A percentile compares a stretch with the other conserved stretches of the same genome.
phyloP scores from a whole-genome alignment of 352 stramenopile genomes.

The Phytophthora aleatoria region DNA sequence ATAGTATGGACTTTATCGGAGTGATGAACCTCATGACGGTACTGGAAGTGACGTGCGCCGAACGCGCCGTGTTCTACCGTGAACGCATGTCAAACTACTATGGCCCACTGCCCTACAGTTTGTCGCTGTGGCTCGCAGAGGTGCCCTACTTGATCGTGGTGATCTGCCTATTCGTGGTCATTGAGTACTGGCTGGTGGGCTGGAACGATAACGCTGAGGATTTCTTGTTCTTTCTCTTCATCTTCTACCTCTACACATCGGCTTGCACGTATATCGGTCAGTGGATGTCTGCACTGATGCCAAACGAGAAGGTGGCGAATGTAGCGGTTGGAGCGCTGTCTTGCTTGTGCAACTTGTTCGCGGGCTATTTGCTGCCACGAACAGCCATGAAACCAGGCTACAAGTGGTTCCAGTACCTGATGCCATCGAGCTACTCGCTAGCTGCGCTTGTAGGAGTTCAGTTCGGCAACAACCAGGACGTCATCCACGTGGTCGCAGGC shows the following conservation, averaged over 20 bases:
- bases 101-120: constrained; percentile 60
- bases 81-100: constrained; percentile 81
- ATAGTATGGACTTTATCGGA: constrained; percentile 72
- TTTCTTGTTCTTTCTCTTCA: constrained; percentile 49
- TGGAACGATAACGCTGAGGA: constrained; percentile 37
- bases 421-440: constrained; percentile 65
- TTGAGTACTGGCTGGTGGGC: constrained; percentile 74
- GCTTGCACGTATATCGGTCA: constrained; percentile 69
- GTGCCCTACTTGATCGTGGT: constrained; percentile 66
- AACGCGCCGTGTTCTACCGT: constrained; percentile 62
- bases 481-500: constrained; percentile 20
- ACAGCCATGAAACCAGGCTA: constrained; percentile 62
- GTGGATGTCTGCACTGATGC: constrained; percentile 76
- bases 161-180: constrained; percentile 47
- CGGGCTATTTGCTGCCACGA: constrained; percentile 55
- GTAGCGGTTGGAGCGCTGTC: constrained; percentile 73
- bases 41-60: constrained; percentile 47
- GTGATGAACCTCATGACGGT: constrained; percentile 67
- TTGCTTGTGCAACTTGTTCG: constrained; percentile 73
- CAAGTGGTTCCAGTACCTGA: constrained; percentile 74
- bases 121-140: constrained; percentile 69
- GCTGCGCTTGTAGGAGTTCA: constrained; percentile 43
- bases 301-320: constrained; percentile 79
- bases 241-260: constrained; percentile 71
- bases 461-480: constrained; percentile 40